Evolutionary conservation across 352 stramenopile species (phyloP), one percentile per base, ranked within the genome.

Genomic region (Nothophytophthora sp.): DNA sequence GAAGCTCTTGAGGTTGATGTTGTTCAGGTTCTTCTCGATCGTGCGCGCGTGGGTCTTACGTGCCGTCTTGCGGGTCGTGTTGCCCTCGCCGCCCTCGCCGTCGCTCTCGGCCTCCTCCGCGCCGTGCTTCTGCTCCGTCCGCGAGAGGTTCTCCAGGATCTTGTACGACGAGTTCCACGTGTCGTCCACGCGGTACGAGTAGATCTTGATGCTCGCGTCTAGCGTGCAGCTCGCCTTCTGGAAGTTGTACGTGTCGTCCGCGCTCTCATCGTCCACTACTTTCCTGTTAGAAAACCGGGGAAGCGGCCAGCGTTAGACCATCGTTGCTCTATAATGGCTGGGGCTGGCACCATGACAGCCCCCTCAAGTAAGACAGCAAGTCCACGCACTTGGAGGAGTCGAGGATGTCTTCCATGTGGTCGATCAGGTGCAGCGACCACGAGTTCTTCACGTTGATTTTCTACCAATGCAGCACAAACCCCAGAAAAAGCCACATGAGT

Each of bases 201-300:
- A 99, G 55, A 99, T 99, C 70, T 99, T 99, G 20, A 99, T 95
- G 58, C 88, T 98, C 2, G 97, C 96, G 63, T 99, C 96, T n/a
- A 99, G 63, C 15, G 96, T 99, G 66, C 96, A 99, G 52, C 86
- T 98, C 22, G 97, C 97, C 51, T 98, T 98, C 57, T 98, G 96
- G 61, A 99, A 99, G 63, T 99, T 99, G 47, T 87, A 94, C 47
- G 83, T 92, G 19, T 82, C 69, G 25, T 86, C 54, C 3, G 56
- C 49, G 18, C 69, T 68, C 15, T 81, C 49, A 15, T 63, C 68
- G 9, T 55, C 62, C 9, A 56, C 51, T 43, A 37, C 55, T 42
- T 56, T 63, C 43, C 57, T 66, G 34, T 23, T 20, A 41, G 18
- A 16, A 40, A 16, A 43, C 37, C 4, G 1, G 45, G 3, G 7